phyloP scores from a whole-genome alignment of 306 rosid species.

The Quercus cerris region DNA sequence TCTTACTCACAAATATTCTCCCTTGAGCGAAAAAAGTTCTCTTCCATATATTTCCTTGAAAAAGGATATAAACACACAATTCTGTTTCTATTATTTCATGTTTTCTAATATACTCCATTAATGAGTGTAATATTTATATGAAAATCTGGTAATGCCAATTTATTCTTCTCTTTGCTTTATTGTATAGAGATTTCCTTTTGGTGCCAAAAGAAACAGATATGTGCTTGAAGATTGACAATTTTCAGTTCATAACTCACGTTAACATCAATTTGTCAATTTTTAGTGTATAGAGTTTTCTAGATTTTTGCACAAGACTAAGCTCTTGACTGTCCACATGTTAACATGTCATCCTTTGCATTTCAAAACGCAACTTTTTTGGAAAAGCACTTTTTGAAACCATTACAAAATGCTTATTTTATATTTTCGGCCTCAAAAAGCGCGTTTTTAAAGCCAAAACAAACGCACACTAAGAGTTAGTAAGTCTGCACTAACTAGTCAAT shows the following conservation, averaged over 20 bases:
- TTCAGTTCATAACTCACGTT: not conserved
- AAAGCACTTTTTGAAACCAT: too few species aligned
- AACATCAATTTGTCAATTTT: too few species aligned
- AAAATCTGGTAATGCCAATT: not conserved
- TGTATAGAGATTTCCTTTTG: slow-evolving; percentile 76
- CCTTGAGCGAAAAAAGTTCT: slow-evolving; percentile 42
- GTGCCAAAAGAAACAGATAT: slow-evolving; percentile 84
- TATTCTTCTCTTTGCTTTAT: slow-evolving; percentile 10
- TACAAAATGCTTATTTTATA: too few species aligned
- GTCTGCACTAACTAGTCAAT: too few species aligned
- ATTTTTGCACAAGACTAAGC: not conserved
- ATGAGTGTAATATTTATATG: slow-evolving; percentile 1
- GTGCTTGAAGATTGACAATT: slow-evolving; percentile 70
- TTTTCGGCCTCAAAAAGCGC: too few species aligned
- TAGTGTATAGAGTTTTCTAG: not conserved
- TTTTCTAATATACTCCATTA: not conserved
- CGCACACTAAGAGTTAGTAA: too few species aligned
- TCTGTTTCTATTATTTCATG: not conserved
- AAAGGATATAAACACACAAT: not conserved
- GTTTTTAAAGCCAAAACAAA: too few species aligned
- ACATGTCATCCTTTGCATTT: too few species aligned
- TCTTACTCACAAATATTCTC: slow-evolving; percentile 93
- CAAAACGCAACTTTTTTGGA: too few species aligned
- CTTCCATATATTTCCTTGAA: not conserved
- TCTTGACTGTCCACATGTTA: too few species aligned